Percentiles rank a stretch among this genome's conserved stretches.
These are phyloP conservation scores for Podaxis rugospora DNA, from an alignment of 768 basidiomycete species.

Conservation along the genomic window DNA sequence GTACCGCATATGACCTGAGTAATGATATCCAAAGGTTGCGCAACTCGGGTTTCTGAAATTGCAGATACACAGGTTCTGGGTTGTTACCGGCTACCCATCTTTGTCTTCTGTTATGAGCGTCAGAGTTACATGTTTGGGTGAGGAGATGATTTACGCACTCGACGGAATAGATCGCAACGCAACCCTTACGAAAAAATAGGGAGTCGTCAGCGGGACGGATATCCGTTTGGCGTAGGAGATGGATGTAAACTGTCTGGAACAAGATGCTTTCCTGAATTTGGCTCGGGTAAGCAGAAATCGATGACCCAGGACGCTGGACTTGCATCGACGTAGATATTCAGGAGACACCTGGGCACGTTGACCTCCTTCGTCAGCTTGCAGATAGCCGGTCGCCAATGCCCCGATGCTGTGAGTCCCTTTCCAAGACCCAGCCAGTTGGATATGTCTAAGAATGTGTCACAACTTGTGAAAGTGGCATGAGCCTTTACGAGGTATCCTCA, in stretches of 20 bases:
- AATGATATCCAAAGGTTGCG: slow-evolving; percentile 77
- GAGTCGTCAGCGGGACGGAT: slow-evolving; percentile 75
- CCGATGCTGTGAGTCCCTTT: slow-evolving; percentile 43
- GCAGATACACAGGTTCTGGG: slow-evolving; percentile 69
- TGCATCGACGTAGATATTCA: slow-evolving; percentile 77
- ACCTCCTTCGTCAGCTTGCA: slow-evolving; percentile 70
- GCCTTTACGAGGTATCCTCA: background rate
- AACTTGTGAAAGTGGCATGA: background rate
- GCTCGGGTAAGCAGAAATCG: slow-evolving; percentile 15
- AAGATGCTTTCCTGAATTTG: slow-evolving; percentile 58
- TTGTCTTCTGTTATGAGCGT: slow-evolving; percentile 41
- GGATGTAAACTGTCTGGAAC: slow-evolving; percentile 69
- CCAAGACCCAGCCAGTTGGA: slow-evolving; percentile 65
- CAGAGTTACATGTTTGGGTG: background rate
- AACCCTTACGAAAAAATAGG: slow-evolving; percentile 72
- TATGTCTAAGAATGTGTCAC: slow-evolving; percentile 47
- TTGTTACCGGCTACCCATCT: slow-evolving; percentile 49
- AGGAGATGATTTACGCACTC: slow-evolving; percentile 35
- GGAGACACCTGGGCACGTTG: slow-evolving; percentile 44
- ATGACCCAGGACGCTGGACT: slow-evolving; percentile 19
- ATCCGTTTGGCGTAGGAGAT: slow-evolving; percentile 74
- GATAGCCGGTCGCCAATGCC: slow-evolving; percentile 70
- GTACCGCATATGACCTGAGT: slow-evolving; percentile 73
- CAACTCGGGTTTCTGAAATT: slow-evolving; percentile 59
- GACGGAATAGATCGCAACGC: slow-evolving; percentile 64